Conservation (phyloP, 2,329 filamentous ascomycete species). For the Phaeomoniella chlamydospora region DNA sequence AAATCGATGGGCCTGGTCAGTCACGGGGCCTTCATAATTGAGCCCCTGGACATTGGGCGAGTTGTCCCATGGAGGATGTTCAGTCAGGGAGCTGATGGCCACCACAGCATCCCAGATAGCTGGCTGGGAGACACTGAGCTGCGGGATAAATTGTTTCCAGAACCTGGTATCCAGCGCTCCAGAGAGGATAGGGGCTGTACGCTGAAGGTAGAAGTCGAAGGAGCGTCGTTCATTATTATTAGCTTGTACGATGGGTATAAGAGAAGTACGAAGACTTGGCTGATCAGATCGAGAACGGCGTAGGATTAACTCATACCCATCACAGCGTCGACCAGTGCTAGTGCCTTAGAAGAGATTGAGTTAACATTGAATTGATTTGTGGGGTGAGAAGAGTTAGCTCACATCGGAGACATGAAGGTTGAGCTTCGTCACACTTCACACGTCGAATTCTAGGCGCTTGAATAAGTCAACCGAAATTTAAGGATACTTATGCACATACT, state of each 20-base stretch:
- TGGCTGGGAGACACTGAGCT: constrained; percentile 1
- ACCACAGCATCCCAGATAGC: constrained; percentile 1
- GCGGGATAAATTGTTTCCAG: constrained; percentile 1
- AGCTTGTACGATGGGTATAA: background rate
- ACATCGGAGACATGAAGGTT: constrained; percentile 15
- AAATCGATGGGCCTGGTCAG: background rate
- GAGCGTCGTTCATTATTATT: background rate
- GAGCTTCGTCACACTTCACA: constrained; percentile 18
- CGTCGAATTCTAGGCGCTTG: constrained; percentile 12
- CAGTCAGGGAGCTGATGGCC: background rate
- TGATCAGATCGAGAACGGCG: background rate
- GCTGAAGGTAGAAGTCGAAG: background rate
- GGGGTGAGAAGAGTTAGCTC: background rate
- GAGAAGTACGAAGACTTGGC: background rate
- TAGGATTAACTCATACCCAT: constrained; percentile 10
- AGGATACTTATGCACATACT: constrained; percentile 10
- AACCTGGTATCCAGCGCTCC: background rate
- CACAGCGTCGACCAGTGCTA: constrained; percentile 15
- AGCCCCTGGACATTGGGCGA: background rate
- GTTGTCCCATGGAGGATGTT: constrained; percentile 1
- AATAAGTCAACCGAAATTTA: background rate
- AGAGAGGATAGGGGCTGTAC: background rate
- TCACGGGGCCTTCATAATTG: background rate
- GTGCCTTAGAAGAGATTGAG: constrained; percentile 1
- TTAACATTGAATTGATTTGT: background rate